Evolutionary conservation across 2,329 filamentous ascomycete genomes (phyloP).

Genomic region (Claviceps arundinis): DNA sequence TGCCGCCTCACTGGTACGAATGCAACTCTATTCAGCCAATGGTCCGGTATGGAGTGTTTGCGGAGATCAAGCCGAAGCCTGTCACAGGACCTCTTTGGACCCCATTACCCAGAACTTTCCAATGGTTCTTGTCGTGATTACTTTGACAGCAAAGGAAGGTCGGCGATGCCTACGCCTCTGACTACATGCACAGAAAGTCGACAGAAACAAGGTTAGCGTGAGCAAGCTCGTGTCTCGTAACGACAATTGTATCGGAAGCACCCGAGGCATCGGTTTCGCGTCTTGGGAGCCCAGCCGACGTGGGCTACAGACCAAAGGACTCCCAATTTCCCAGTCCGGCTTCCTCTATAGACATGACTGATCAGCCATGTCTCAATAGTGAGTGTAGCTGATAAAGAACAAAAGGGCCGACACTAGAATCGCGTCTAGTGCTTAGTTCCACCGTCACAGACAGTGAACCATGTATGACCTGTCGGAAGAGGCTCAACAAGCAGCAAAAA

Average conservation of each 20-base stretch:
- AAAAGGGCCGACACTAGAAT: neutral
- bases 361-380: neutral
- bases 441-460: neutral
- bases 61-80: neutral
- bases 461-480: neutral
- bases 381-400: neutral
- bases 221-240: neutral
- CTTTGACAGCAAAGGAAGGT: neutral
- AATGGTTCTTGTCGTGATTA: neutral
- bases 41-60: neutral
- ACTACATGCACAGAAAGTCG: neutral
- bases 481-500: neutral
- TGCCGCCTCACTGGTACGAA: constrained; percentile 9
- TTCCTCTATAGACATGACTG: neutral
- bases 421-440: neutral
- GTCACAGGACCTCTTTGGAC: neutral
- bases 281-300: neutral
- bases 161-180: neutral
- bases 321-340: neutral
- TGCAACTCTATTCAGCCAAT: constrained; percentile 10
- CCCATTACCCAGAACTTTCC: neutral
- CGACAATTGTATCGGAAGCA: neutral
- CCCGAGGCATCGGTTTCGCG: too few relatives aligned
- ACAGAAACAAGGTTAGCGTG: neutral
- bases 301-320: neutral